These are phyloP conservation scores for Daldinia eschscholtzii DNA, from an alignment of 2,329 filamentous ascomycete genomes.

Conservation along the genomic window DNA sequence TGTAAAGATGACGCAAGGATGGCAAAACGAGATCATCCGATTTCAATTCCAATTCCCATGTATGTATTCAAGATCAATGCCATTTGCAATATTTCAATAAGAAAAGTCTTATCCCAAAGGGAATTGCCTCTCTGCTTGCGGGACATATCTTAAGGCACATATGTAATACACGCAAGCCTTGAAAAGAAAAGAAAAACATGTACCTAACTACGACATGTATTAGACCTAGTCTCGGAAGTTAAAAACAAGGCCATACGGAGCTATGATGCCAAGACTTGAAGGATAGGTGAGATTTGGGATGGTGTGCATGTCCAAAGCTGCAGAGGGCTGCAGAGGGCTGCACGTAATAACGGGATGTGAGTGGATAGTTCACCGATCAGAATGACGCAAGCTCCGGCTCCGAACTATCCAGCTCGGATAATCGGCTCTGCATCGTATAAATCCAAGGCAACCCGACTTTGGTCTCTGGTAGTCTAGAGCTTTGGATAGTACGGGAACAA, in stretches of 20 bases:
- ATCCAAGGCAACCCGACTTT: no score
- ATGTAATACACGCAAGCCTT: background rate
- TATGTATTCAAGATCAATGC: constrained; percentile 2
- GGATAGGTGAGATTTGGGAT: constrained; percentile 25
- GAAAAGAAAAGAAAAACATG: background rate
- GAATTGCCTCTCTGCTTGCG: background rate
- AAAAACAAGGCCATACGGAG: constrained; percentile 43
- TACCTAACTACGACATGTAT: constrained; percentile 6
- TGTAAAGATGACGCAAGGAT: constrained; percentile 16
- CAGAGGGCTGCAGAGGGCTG: constrained; percentile 16
- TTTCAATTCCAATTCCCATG: background rate
- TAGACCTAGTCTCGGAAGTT: constrained; percentile 33
- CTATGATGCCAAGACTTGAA: constrained; percentile 47
- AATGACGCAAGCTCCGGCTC: constrained; percentile 39
- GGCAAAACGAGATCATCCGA: constrained; percentile 16
- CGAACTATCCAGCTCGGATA: constrained; percentile 34
- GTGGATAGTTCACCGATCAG: constrained; percentile 23
- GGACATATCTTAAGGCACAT: constrained; percentile 20
- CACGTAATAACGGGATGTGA: constrained; percentile 21
- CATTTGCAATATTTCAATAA: background rate
- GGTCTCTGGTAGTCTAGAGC: background rate
- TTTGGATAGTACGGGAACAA: background rate
- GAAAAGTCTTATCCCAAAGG: constrained; percentile 17
- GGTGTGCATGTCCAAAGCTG: constrained; percentile 16
- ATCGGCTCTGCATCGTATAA: constrained; percentile 27